Base-by-base conservation (phyloP, 345 rosid genomes). In the Leavenworthia alabamica region DNA sequence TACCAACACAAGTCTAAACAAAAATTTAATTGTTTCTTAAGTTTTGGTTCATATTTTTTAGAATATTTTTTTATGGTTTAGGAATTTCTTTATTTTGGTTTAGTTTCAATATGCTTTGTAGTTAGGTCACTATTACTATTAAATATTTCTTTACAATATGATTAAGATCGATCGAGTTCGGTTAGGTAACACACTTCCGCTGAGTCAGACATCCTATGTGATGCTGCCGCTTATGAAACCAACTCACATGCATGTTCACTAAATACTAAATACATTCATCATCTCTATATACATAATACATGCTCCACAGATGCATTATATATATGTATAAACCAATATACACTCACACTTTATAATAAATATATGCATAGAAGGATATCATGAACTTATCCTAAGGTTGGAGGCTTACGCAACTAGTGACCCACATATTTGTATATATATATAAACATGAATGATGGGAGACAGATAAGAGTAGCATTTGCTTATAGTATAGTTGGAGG, bases 381-480 rank as follows among this genome's bases (percentile, higher is more conserved):
- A n/a, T 32, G 46, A 35, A 12, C 41, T 17, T 69, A 60, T 44
- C 5, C n/a, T 17, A 33, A 68, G 33, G 37, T 15, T 60, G 13
- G 32, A 68, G 60, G 48, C n/a, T n/a, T 59, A 49, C 19, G 33
- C 61, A 60, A 44, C 52, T 35, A 44, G 19, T 51, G 62, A 52
- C 62, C 48, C 67, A 60, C 56, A 52, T 60, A 51, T 60, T 59
- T 60, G 73, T 67, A 29, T 68, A 32, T 37, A n/a, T n/a, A 57
- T 22, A 47, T n/a, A 41, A 14, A 60, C 47, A 51, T 61, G 14
- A n/a, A 53, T 69, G 41, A 70, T 70, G 68, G 63, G 32, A 53
- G 68, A n/a, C n/a, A n/a, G n/a, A 61, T 50, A 36, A 39, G 57
- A 54, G 26, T 60, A 24, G 63, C 63, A 62, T 70, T 61, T 54